Percentiles rank a stretch among this genome's conserved stretches.
Conservation (phyloP, 106 monocot species). For the Dioscorea alata region DNA sequence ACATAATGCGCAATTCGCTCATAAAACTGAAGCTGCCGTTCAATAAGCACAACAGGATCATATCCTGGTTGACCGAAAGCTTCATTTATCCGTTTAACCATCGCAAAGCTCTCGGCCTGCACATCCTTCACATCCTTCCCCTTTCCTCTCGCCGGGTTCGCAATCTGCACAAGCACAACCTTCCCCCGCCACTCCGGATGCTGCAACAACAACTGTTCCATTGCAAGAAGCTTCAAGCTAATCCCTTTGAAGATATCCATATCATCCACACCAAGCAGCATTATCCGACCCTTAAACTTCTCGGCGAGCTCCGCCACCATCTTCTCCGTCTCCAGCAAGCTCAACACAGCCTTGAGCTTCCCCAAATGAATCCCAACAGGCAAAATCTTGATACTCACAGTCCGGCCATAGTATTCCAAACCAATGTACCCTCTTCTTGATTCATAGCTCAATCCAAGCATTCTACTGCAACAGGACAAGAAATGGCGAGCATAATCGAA, state of each 20-base stretch:
- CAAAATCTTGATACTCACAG: constrained; percentile 59
- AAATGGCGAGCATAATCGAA: constrained; percentile 81
- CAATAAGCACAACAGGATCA: constrained; percentile 53
- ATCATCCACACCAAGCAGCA: constrained; percentile 71
- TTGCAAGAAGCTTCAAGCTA: constrained; percentile 56
- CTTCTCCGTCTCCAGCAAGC: constrained; percentile 29
- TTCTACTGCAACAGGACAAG: constrained; percentile 57
- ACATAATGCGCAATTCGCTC: constrained; percentile 65
- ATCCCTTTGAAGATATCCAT: constrained; percentile 79
- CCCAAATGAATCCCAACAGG: constrained; percentile 74
- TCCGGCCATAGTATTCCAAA: constrained; percentile 64
- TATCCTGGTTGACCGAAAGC: constrained; percentile 46
- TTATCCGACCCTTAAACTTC: constrained; percentile 27
- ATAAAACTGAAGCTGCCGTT: constrained; percentile 45
- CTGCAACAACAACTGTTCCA: constrained; percentile 54
- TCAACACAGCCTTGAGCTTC: constrained; percentile 42
- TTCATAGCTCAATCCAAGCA: constrained; percentile 61
- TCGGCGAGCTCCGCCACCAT: constrained; percentile 47
- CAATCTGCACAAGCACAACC: constrained; percentile 62
- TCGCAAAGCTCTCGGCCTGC: constrained; percentile 37
- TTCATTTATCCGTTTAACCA: constrained; percentile 53
- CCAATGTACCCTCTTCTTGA: constrained; percentile 68
- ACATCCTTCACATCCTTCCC: constrained; percentile 66
- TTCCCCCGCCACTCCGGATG: constrained; percentile 45
- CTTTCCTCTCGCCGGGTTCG: constrained; percentile 56